Base-by-base conservation (phyloP, 495 filamentous ascomycete species). In the Penicillium cosmopolitanum region DNA sequence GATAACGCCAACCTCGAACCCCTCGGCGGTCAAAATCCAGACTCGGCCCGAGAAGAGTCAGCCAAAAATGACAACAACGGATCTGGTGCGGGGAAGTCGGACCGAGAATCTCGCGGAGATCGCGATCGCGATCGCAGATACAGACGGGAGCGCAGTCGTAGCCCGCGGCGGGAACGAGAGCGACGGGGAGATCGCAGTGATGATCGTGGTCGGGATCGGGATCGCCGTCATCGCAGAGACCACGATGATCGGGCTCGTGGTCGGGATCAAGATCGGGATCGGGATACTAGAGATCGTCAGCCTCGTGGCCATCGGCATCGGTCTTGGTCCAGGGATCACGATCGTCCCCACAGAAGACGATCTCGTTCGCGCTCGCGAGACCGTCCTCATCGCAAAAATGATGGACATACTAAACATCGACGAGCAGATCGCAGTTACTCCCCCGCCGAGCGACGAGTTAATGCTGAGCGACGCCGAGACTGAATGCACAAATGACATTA, bases 1-100 rank as follows among this genome's bases (percentile, higher is more conserved):
- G 60, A 66, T 53, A 81, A 82, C 65, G 74, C 80, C 53, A 78
- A 80, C 53, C 50, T 81, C 61, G 66, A 61, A 6, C 79, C 77
- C 2, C 50, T 82, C 16, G 73, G 79, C 11, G 68, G 64, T 18
- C 68, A 66, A 28, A 65, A 76, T 9, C 64, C 65, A 13, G 62
- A 64, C 43, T 71, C 65, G 53, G 65, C 61, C 0, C 57, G 33
- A 11, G 54, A 64, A 23, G 57, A 64, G 28, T 31, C 28, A 9
- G 28, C 28, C 28, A 31, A 31, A 40, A n/a, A 40, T 3, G 36
- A n/a, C 11, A 12, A 12, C 36, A 40, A 9, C 36, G 36, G 12
- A 40, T 31, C 28, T 1, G 66, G 57, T 25, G 64, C 57, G n/a
- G 58, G 66, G 28, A 65, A 65, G 8, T 16, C 61, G 38, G 66